phyloP scores from a whole-genome alignment of 345 rosid species.

The Bruguiera sexangula region DNA sequence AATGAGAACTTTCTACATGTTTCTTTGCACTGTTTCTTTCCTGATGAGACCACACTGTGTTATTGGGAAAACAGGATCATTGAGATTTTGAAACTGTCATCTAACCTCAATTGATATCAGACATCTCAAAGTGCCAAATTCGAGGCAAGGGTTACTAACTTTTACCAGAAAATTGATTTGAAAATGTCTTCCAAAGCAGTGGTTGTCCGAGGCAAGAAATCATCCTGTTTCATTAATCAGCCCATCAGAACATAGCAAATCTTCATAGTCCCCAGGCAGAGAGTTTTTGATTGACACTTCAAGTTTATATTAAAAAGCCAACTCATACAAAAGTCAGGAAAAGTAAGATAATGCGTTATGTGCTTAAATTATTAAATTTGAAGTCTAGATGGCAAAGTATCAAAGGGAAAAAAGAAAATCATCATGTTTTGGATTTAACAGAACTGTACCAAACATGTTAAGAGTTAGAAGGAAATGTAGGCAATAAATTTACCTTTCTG shows the following conservation, averaged over 20 bases:
- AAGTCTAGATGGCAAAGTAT: background rate
- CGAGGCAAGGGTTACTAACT: constrained; percentile 21
- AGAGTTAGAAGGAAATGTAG: background rate
- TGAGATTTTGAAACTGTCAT: too few species aligned
- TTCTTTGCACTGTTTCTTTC: background rate
- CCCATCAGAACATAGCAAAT: constrained; percentile 16
- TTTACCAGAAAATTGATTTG: constrained; percentile 85
- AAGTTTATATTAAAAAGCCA: background rate
- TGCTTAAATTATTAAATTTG: background rate
- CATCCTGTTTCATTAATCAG: constrained; percentile 61
- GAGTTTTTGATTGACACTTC: background rate
- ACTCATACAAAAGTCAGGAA: background rate
- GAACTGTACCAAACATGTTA: background rate
- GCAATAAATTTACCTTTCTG: too few species aligned
- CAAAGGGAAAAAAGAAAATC: background rate
- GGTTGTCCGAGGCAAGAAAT: constrained; percentile 91
- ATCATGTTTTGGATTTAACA: background rate
- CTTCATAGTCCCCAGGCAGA: background rate
- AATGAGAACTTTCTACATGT: background rate
- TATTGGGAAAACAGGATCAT: too few species aligned
- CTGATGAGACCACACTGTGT: too few species aligned
- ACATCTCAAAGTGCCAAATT: background rate
- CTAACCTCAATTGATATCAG: too few species aligned
- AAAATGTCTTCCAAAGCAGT: constrained; percentile 72
- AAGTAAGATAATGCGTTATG: background rate